Evolutionary conservation across 169 alveolate genomes (phyloP), one percentile per base, ranked within the genome.

Genomic region (Toxoplasma gondii): DNA sequence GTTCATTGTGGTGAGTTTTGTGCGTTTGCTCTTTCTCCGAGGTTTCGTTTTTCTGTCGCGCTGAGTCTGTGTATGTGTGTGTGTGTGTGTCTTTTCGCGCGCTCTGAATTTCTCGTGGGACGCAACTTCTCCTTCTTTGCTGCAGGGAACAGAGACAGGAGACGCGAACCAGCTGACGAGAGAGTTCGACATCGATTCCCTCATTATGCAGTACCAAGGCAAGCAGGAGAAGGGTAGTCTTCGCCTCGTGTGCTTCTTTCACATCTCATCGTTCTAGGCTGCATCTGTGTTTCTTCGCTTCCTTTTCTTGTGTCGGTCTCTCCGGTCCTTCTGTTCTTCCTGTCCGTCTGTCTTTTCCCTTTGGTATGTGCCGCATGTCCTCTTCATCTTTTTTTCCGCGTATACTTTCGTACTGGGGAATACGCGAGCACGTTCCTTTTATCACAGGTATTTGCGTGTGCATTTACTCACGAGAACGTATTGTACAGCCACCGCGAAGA

Each of bases 121-220:
- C 58, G 58, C 58, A 4, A 49, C 12, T 12, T 64, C 29, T 64
- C 34, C 22, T 16, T 64, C 74, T 31, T 16, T 27, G 74, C 74
- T 12, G 74, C n/a, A 31, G 1, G 74, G 74, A 16, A 31, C 4
- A 64, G 34, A 64, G n/a, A 27, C 74, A 27, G 34, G n/a, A 27
- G 74, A 64, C 74, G 22, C 22, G n/a, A n/a, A n/a, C 29, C n/a
- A 78, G 38, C 5, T 82, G 34, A 31, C 90, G 41, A 36, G 90
- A 27, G 90, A 82, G 90, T 82, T 82, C 43, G 91, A 84, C 31
- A 84, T 84, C 78, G 91, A 84, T 7, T 84, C 91, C 36, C 91
- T 84, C 41, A 31, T 84, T 29, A 84, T 84, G 78, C 91, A 84
- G 45, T 84, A 45, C 78, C 91, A 84, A 49, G 91, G 91, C 45